A percentile compares a stretch with the other conserved stretches of the same genome.
Evolutionary conservation across 2,329 filamentous ascomycete species (phyloP).

Genomic region (Myrmaecium sp.): DNA sequence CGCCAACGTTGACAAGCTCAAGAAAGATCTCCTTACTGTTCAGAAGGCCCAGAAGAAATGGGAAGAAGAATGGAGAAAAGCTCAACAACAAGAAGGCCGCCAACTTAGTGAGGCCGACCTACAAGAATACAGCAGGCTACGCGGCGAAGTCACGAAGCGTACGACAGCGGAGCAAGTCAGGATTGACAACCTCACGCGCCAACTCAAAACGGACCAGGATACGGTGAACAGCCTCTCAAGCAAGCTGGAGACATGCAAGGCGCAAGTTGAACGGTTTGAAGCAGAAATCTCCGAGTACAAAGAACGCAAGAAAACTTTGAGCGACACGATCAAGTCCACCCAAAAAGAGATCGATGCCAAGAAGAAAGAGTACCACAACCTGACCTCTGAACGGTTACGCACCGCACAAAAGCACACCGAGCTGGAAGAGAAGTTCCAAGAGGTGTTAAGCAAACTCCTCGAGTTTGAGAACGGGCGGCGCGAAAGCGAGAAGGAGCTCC

Average conservation of each 20-base stretch:
- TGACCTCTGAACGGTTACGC: slow-evolving; percentile 68
- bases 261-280: slow-evolving; percentile 56
- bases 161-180: slow-evolving; percentile 68
- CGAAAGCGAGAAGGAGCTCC: slow-evolving; percentile 66
- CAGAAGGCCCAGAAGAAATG: slow-evolving; percentile 80
- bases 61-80: slow-evolving; percentile 72
- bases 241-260: slow-evolving; percentile 66
- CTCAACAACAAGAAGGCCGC: slow-evolving; percentile 71
- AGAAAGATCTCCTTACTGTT: slow-evolving; percentile 68
- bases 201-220: slow-evolving; percentile 80
- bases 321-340: slow-evolving; percentile 46
- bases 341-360: slow-evolving; percentile 65
- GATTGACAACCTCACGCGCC: slow-evolving; percentile 70
- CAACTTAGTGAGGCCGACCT: slow-evolving; percentile 74
- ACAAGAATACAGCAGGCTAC: slow-evolving; percentile 74
- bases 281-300: slow-evolving; percentile 52
- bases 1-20: slow-evolving; percentile 50
- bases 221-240: slow-evolving; percentile 78
- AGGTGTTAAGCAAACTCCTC: slow-evolving; percentile 61
- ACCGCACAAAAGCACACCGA: slow-evolving; percentile 72
- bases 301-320: slow-evolving; percentile 48
- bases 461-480: slow-evolving; percentile 74
- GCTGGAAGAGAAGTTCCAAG: slow-evolving; percentile 78
- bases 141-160: slow-evolving; percentile 68
- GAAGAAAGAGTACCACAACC: slow-evolving; percentile 76